These are phyloP conservation scores for Penicillium paradoxum DNA, from an alignment of 495 filamentous ascomycete species.

Conservation along the genomic window DNA sequence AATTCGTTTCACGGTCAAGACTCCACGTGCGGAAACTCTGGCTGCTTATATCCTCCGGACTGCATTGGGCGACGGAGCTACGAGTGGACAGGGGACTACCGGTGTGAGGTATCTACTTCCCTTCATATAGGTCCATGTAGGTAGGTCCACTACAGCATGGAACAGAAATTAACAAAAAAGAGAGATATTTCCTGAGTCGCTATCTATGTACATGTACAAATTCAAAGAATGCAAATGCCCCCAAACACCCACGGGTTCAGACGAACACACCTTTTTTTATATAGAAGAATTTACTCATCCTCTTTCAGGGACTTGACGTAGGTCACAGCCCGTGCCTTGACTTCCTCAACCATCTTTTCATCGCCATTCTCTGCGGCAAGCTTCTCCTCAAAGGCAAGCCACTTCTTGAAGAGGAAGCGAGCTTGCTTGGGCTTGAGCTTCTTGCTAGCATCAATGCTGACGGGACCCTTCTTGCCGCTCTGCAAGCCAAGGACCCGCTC, in stretches of 20 bases:
- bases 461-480: constrained; percentile 52
- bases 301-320: constrained; percentile 55
- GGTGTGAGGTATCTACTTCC: too few species aligned
- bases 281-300: constrained; percentile 22
- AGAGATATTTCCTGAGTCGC: constrained; percentile 16
- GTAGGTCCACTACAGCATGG: too few species aligned
- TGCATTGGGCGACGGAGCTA: too few species aligned
- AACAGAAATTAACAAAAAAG: too few species aligned
- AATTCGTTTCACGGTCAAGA: background rate
- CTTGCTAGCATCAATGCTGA: constrained; percentile 31
- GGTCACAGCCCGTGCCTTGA: constrained; percentile 68
- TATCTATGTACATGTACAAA: constrained; percentile 25
- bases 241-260: constrained; percentile 25
- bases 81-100: too few species aligned
- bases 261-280: constrained; percentile 18
- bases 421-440: constrained; percentile 67
- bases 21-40: background rate
- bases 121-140: too few species aligned
- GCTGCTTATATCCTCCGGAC: background rate
- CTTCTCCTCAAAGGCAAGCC: constrained; percentile 75
- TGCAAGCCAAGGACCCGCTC: constrained; percentile 61
- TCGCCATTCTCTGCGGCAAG: constrained; percentile 48
- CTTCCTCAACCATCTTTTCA: constrained; percentile 63
- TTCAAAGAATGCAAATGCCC: constrained; percentile 24
- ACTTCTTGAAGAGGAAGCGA: constrained; percentile 76